Evolutionary conservation across 345 rosid genomes (phyloP).

Genomic region (Arabidopsis thaliana): DNA sequence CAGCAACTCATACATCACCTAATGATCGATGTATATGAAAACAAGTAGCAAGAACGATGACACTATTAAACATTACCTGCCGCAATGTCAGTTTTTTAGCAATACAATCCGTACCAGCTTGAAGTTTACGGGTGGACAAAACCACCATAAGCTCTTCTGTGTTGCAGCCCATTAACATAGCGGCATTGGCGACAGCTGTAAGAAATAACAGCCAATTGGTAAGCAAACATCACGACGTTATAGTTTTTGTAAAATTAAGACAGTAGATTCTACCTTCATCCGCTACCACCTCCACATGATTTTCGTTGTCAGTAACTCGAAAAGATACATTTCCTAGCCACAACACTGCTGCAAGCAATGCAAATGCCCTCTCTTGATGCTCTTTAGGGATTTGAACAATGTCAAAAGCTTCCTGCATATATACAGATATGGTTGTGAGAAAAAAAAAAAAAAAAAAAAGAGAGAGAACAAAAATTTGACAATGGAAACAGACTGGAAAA

Average conservation of each 20-base stretch:
- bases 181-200: conserved; percentile 73
- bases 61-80: conserved; percentile 59
- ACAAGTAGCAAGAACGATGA: conserved; percentile 13
- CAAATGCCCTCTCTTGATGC: conserved; percentile 77
- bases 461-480: not conserved
- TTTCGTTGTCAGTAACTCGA: conserved; percentile 71
- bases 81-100: conserved; percentile 73
- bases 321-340: conserved; percentile 94
- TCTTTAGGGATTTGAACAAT: conserved; percentile 69
- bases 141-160: conserved; percentile 59
- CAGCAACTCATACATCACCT: conserved; percentile 17
- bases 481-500: not conserved
- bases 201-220: conserved; percentile 39
- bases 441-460: not conserved
- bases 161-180: conserved; percentile 77
- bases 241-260: not conserved
- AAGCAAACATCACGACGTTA: conserved; percentile 31
- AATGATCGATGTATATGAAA: conserved; percentile 5
- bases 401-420: conserved; percentile 75
- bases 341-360: conserved; percentile 83
- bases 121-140: conserved; percentile 74
- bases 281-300: conserved; percentile 77
- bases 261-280: conserved; percentile 70
- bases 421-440: conserved; percentile 4
- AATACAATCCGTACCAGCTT: conserved; percentile 72